These are phyloP conservation scores for Auricularia sp. DNA, from an alignment of 768 basidiomycete genomes.

Conservation along the genomic window DNA sequence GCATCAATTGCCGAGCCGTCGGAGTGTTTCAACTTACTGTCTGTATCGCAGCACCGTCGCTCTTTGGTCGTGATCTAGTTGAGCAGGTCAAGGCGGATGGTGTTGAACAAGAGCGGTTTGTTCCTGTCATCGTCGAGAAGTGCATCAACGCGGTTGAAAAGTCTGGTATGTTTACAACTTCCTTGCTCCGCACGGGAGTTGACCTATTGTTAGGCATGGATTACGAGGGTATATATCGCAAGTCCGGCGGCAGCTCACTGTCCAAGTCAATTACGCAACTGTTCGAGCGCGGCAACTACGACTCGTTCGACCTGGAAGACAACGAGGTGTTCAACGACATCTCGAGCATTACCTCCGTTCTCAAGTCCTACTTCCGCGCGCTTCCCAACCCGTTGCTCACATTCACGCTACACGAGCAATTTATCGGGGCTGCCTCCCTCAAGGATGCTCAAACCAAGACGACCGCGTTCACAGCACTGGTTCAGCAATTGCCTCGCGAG, in stretches of 20 bases:
- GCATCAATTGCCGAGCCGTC: slow-evolving; percentile 5
- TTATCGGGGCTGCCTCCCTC: slow-evolving; percentile 61
- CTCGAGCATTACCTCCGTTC: slow-evolving; percentile 88
- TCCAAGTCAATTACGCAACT: slow-evolving; percentile 88
- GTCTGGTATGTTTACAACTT: slow-evolving; percentile 43
- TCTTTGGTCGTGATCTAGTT: slow-evolving; percentile 83
- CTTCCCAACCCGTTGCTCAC: slow-evolving; percentile 87
- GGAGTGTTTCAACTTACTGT: not conserved
- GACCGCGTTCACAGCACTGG: slow-evolving; percentile 50
- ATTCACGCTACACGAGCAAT: slow-evolving; percentile 81
- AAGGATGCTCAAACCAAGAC: slow-evolving; percentile 53
- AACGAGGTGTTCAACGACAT: slow-evolving; percentile 92
- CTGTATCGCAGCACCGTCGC: slow-evolving; percentile 53
- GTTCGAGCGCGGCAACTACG: slow-evolving; percentile 88
- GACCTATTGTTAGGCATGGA: slow-evolving; percentile 54
- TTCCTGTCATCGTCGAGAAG: slow-evolving; percentile 89
- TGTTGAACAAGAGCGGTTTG: slow-evolving; percentile 41
- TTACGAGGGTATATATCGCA: slow-evolving; percentile 97
- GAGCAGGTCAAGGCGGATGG: slow-evolving; percentile 74
- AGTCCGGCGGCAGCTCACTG: slow-evolving; percentile 87
- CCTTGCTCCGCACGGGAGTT: not conserved
- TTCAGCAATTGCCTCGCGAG: slow-evolving; percentile 70
- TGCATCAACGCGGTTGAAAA: slow-evolving; percentile 91
- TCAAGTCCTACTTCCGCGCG: slow-evolving; percentile 94
- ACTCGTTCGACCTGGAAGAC: slow-evolving; percentile 80